Evolutionary conservation across 208 protist genomes (phyloP).

Genomic region (Acanthamoeba sp.): DNA sequence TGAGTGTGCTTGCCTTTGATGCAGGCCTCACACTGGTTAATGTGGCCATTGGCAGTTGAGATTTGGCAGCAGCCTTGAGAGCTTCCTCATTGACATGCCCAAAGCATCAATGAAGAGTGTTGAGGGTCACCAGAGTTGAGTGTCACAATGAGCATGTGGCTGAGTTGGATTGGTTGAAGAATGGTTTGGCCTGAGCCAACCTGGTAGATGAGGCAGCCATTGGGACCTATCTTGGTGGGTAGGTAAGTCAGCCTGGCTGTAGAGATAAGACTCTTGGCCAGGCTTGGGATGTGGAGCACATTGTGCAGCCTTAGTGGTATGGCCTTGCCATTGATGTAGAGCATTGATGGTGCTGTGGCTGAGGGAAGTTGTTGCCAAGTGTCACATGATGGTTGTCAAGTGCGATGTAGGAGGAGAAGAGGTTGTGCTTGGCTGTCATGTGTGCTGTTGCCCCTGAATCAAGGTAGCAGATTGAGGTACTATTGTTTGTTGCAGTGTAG

Average conservation of each 20-base stretch:
- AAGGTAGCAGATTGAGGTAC: constrained; percentile 38
- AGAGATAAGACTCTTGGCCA: no score
- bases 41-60: background rate
- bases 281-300: background rate
- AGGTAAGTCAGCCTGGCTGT: constrained; percentile 3
- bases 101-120: background rate
- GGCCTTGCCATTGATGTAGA: background rate
- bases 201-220: background rate
- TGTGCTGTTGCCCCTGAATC: constrained; percentile 38
- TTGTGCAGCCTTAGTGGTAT: background rate
- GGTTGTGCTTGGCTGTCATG: background rate
- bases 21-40: background rate
- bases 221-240: background rate
- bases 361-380: background rate
- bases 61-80: background rate
- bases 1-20: no score
- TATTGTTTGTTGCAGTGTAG: background rate
- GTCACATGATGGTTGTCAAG: no score
- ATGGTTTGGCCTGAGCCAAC: background rate
- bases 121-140: background rate
- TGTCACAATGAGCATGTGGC: background rate
- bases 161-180: background rate
- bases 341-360: background rate
- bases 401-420: background rate
- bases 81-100: no score